A percentile compares a stretch with the other conserved stretches of the same genome.
Evolutionary conservation across 257 asterid species (phyloP).

Genomic region (Apocynum venetum): DNA sequence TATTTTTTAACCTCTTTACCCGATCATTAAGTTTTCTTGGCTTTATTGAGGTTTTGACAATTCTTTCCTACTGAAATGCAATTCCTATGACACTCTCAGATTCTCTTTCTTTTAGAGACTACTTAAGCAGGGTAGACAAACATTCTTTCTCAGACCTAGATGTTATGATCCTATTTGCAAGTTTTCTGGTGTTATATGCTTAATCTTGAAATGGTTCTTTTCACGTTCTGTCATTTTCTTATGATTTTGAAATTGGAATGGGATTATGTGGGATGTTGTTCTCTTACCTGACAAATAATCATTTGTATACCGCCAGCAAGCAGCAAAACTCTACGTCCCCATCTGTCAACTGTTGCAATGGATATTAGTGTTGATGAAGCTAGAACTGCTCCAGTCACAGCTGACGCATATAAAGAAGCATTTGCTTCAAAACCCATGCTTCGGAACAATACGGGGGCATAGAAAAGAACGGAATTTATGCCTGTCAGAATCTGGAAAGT

Average conservation of each 20-base stretch:
- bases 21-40: background rate
- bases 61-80: background rate
- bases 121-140: background rate
- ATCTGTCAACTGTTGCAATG: constrained; percentile 35
- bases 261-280: background rate
- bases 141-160: background rate
- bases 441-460: constrained; percentile 54
- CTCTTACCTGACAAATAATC: constrained; percentile 59
- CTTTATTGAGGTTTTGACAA: background rate
- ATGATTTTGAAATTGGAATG: background rate
- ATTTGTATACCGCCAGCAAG: constrained; percentile 71
- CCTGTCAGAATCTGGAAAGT: constrained; percentile 66
- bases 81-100: background rate
- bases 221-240: background rate
- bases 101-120: background rate
- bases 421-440: constrained; percentile 44
- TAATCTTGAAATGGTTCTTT: background rate
- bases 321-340: constrained; percentile 49
- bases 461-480: constrained; percentile 59
- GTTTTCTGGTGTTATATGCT: background rate
- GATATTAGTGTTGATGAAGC: constrained; percentile 40
- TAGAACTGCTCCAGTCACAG: constrained; percentile 43
- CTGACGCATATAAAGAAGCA: constrained; percentile 43
- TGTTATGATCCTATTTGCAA: background rate
- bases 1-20: background rate